Evolutionary conservation across 495 filamentous ascomycete genomes (phyloP).

Genomic region (Aspergillus sclerotioniger): DNA sequence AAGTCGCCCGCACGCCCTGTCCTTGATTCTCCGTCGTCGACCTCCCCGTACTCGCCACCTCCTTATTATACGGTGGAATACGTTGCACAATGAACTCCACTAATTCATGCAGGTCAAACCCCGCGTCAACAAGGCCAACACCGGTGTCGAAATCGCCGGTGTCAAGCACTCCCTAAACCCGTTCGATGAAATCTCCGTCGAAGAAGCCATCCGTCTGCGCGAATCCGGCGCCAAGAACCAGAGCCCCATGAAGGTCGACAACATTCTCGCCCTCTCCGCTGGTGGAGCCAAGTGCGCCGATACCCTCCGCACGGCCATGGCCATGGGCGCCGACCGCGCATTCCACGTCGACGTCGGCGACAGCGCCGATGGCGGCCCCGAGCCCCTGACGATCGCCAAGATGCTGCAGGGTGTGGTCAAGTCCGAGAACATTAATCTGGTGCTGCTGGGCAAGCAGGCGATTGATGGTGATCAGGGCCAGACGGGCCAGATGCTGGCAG

Average conservation of each 20-base stretch:
- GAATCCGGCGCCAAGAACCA: constrained; percentile 56
- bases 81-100: background rate
- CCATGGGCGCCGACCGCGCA: constrained; percentile 92
- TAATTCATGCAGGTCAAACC: constrained; percentile 74
- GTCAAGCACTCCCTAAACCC: constrained; percentile 99
- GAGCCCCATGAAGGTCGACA: constrained; percentile 59
- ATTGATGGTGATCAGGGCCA: constrained; percentile 96
- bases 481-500: constrained; percentile 98
- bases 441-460: constrained; percentile 93
- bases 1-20: background rate
- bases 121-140: constrained; percentile 93
- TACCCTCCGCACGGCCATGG: constrained; percentile 91
- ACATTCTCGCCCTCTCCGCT: constrained; percentile 86
- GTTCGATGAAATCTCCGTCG: constrained; percentile 96
- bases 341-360: constrained; percentile 78
- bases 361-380: constrained; percentile 54
- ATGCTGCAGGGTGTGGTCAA: constrained; percentile 73
- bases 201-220: constrained; percentile 91
- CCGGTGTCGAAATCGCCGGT: constrained; percentile 83
- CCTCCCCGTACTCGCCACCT: background rate
- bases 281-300: constrained; percentile 85
- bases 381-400: constrained; percentile 90
- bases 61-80: background rate
- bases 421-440: constrained; percentile 81
- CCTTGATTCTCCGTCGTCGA: background rate